Base-by-base conservation (phyloP, 2,329 filamentous ascomycete species). In the Pseudogymnoascus sp. region DNA sequence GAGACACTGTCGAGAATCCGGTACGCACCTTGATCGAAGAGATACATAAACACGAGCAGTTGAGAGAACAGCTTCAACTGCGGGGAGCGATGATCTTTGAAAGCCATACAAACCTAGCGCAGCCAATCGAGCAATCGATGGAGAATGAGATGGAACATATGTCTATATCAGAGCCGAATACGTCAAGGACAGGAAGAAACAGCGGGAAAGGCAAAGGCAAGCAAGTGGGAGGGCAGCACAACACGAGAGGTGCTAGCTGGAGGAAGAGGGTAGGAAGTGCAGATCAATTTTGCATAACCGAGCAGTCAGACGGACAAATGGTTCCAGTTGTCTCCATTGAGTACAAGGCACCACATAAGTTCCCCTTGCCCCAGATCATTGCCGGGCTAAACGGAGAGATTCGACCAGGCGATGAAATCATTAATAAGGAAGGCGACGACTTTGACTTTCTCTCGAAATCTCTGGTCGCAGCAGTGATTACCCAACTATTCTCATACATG, bases 301-400 rank as follows among this genome's bases (percentile, higher is more conserved):
- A 29, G 29, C 4, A 27, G 21, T 27, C 21, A 8, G 8, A 51
- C 21, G 21, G 44, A 13, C 25, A n/a, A 51, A 51, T 8, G 5
- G n/a, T 51, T 17, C 44, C 44, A 7, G 9, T 51, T 27, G 21
- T 72, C 21, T 72, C 72, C 5, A 76, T 76, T 64, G 69, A 77
- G 62, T 76, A 77, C 63, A 76, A 76, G 63, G 63, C 74, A 31
- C 75, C 74, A 25, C 69, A 77, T 62, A 75, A 77, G 66, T 64
- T 77, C 29, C 73, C 63, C 8, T 38, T 60, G 7, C 68, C 21
- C 44, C 12, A 72, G 61, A 63, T 72, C 4, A 64, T 69, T 7
- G 65, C 67, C 25, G 71, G 71, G 7, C 62, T 73, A 38, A 62
- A 66, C 13, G 31, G 17, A 8, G 55, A 68, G 60, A 70, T 70